Evolutionary conservation across 306 rosid genomes (phyloP), one percentile per base, ranked within the genome.

Genomic region (Rosa rugosa): DNA sequence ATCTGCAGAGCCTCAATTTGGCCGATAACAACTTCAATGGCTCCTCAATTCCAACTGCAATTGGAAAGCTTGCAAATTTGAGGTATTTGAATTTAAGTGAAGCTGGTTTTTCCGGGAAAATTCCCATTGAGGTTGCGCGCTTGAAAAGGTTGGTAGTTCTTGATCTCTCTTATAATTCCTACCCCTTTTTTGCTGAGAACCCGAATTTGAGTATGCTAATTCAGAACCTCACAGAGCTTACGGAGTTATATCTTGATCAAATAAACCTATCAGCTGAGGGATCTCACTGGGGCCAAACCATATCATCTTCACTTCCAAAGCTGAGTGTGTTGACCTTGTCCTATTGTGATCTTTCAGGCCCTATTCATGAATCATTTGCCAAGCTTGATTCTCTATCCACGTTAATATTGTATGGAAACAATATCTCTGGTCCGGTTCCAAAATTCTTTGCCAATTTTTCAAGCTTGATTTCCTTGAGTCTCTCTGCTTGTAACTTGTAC

Each of bases 31-130:
- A 56, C 63, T 56, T 56, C 31, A n/a, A 76, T 27, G 41, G 56
- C 76, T 10, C 67, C 7, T 2, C 2, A 10, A 80, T 86, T 14
- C 87, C 89, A 7, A 4, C 85, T 0, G 38, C 71, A 13, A 41
- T 86, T 8, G 77, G 56, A 6, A 62, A 81, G 0, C 72, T 83
- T 14, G 2, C 57, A 5, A 75, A 49, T 27, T 83, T 83, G 75
- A 72, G 57, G 57, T 51, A 51, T 51, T 2, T 51, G 17, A 51
- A 17, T 51, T 51, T 51, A 18, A 17, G 9, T 0, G 1, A 1
- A 1, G 57, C 22, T 8, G 0, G 1, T 18, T 51, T 5, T 51
- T 51, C 22, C 17, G 22, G 57, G 57, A 10, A 17, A 0, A 51
- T 51, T 51, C 57, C 57, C 57, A 51, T 17, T 6, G 57, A 51